These are phyloP conservation scores for Rubia balearica DNA, from an alignment of 305 asterid genomes.

Conservation along the genomic window DNA sequence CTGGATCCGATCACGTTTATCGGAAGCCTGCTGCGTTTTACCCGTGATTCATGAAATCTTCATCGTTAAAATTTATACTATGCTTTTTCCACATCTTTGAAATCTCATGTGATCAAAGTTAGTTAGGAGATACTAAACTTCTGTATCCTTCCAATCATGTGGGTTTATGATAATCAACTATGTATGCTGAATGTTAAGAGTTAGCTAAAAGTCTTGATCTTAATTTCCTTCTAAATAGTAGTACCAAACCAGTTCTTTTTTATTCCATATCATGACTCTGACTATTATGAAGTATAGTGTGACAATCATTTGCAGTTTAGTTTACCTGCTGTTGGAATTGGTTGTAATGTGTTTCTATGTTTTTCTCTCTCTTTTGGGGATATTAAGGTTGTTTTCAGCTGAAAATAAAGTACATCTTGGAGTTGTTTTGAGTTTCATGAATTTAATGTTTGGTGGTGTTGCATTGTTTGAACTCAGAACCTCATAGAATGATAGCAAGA, in stretches of 20 bases:
- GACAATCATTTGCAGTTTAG: no score
- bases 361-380: no score
- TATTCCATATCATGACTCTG: no score
- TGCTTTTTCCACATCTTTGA: background rate
- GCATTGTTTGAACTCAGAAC: conserved; percentile 72
- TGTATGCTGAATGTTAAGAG: no score
- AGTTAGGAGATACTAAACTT: background rate
- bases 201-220: no score
- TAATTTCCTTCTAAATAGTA: no score
- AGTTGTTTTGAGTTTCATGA: background rate
- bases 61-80: background rate
- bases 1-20: conserved; percentile 28
- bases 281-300: no score
- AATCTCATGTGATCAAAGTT: background rate
- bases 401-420: background rate
- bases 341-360: background rate
- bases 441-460: conserved; percentile 24
- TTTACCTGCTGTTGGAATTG: background rate
- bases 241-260: no score
- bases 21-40: conserved; percentile 53
- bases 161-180: no score
- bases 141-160: no score
- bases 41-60: conserved; percentile 37
- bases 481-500: conserved; percentile 68
- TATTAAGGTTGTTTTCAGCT: background rate